Evolutionary conservation across 495 filamentous ascomycete genomes (phyloP).

Genomic region (Patellaria atrata): DNA sequence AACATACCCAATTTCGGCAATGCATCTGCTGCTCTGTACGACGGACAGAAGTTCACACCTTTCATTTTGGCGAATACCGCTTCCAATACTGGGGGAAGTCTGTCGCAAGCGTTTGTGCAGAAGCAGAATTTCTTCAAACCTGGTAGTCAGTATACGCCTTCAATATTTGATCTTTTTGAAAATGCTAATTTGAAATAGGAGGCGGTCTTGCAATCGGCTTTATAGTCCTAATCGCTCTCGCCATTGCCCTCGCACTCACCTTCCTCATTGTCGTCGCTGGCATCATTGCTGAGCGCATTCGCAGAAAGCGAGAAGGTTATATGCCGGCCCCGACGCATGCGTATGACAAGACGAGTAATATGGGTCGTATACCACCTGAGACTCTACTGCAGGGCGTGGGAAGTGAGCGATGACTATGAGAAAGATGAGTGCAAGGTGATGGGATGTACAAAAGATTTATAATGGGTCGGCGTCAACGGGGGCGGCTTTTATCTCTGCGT

Average conservation of each 20-base stretch:
- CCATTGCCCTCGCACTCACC: slow-evolving; percentile 70
- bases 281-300: slow-evolving; percentile 66
- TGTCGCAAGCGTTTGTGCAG: slow-evolving; percentile 67
- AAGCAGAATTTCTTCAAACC: slow-evolving; percentile 49
- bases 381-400: slow-evolving; percentile 39
- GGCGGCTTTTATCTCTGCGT: too few species aligned
- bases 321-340: slow-evolving; percentile 60
- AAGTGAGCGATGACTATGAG: slow-evolving; percentile 6
- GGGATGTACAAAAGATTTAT: neutral
- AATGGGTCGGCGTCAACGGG: too few species aligned
- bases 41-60: slow-evolving; percentile 62
- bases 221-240: slow-evolving; percentile 83
- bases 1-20: slow-evolving; percentile 61
- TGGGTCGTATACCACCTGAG: slow-evolving; percentile 67
- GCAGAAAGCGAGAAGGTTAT: slow-evolving; percentile 78
- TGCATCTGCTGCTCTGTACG: slow-evolving; percentile 75
- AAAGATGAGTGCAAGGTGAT: neutral
- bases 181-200: slow-evolving; percentile 28
- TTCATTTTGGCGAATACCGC: slow-evolving; percentile 61
- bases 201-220: slow-evolving; percentile 64
- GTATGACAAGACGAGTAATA: slow-evolving; percentile 54
- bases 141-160: slow-evolving; percentile 32
- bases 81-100: slow-evolving; percentile 48
- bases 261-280: slow-evolving; percentile 79
- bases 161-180: too few species aligned